A percentile compares a stretch with the other conserved stretches of the same genome.
Evolutionary conservation across 108 stramenopile genomes (phyloP).

Genomic region (Schizochytrium sp.): DNA sequence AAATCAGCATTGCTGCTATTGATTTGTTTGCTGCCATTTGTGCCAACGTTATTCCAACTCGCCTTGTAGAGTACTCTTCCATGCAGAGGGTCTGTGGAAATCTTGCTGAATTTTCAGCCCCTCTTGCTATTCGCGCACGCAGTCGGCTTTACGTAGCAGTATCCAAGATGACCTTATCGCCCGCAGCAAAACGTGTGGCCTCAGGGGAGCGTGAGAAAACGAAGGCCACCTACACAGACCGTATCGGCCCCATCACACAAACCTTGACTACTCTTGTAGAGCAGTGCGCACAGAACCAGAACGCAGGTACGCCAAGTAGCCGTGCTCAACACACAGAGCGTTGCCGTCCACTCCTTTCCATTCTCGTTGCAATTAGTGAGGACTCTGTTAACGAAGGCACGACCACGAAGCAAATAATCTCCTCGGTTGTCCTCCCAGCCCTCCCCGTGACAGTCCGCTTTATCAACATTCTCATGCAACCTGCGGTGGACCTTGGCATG

Average conservation of each 20-base stretch:
- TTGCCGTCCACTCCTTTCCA: conserved; percentile 8
- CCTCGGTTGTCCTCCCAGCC: not conserved
- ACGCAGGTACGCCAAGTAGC: not conserved
- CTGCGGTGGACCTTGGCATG: conserved; percentile 8
- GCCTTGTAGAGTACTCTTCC: not conserved
- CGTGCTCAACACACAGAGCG: conserved; percentile 14
- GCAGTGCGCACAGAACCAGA: not conserved
- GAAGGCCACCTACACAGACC: conserved; percentile 2
- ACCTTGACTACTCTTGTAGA: not conserved
- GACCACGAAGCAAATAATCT: conserved; percentile 3
- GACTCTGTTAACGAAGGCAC: not conserved
- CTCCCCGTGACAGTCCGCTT: conserved; percentile 19
- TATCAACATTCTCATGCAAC: not conserved
- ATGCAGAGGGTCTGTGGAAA: not conserved
- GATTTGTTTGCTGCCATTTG: conserved; percentile 1
- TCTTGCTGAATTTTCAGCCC: not conserved
- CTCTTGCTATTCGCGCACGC: not conserved
- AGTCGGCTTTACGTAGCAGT: conserved; percentile 36
- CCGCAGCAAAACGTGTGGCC: not conserved
- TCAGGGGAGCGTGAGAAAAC: not conserved
- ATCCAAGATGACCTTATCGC: conserved; percentile 24
- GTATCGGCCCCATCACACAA: not conserved
- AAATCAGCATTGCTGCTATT: conserved; percentile 13
- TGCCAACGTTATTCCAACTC: not conserved
- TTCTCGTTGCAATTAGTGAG: conserved; percentile 12